Evolutionary conservation across 2,329 filamentous ascomycete species (phyloP), one percentile per base, ranked within the genome.

Genomic region (Alternaria panax): DNA sequence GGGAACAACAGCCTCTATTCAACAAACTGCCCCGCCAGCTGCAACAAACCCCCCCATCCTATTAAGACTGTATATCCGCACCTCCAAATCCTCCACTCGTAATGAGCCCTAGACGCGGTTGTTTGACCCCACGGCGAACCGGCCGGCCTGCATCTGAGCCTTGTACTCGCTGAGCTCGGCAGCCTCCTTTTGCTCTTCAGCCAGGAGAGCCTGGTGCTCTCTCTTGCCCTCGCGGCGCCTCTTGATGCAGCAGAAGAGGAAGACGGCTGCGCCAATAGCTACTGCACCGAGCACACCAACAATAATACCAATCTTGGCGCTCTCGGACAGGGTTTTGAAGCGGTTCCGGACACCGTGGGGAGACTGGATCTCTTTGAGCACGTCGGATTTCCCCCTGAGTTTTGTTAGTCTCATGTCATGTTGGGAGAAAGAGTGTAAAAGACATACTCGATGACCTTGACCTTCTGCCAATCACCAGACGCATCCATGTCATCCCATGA

Each of bases 401-500:
- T 4, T 38, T 25, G 60, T 69, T 62, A 70, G 67, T 43, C 50
- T 58, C 5, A 16, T 4, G 22, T 25, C 22, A 42, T 45, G 43
- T 7, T 48, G n/a, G 11, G 7, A 14, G 12, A 20, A 20, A 51
- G 7, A 7, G 38, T 30, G 25, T 7, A 5, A 5, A 18, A 16
- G 2, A 74, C 79, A 55, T 78, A 80, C 80, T 74, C 71, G 60
- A 79, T 72, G 32, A 80, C 71, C 69, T 83, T 80, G 74, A 86
- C 84, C 74, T 81, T 83, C 69, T 88, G 69, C 81, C 65, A 67
- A 9, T 56, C 52, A 20, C 65, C 65, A 22, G 56, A 54, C 1
- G 58, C 11, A 38, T 67, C 65, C 62, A 66, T 70, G 60, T 62
- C 47, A 25, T 82, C 81, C 68, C 87, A 93, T 45, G 83, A 78